phyloP scores from a whole-genome alignment of 1,284 basidiomycete species.

The Puccinia horiana region DNA sequence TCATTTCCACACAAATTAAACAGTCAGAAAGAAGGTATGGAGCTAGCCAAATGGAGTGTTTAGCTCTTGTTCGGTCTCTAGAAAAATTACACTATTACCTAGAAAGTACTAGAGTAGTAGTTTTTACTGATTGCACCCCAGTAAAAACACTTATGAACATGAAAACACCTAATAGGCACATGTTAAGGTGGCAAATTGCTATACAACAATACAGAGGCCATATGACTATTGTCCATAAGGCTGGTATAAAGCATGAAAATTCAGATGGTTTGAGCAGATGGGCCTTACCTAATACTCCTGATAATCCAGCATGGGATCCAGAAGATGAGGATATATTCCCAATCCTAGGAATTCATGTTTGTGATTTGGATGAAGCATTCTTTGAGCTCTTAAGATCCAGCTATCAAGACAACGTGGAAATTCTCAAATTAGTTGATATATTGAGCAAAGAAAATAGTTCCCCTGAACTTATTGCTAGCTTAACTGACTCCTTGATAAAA shows the following conservation, averaged over 20 bases:
- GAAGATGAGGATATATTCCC: too few species aligned
- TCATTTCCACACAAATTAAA: background rate
- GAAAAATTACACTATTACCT: conserved; percentile 23
- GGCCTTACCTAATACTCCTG: background rate
- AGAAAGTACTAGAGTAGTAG: background rate
- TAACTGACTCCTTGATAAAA: background rate
- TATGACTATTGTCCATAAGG: background rate
- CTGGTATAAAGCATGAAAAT: too few species aligned
- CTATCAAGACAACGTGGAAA: background rate
- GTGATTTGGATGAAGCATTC: too few species aligned
- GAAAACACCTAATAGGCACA: conserved; percentile 9
- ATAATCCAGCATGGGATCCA: background rate
- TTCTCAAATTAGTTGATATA: background rate
- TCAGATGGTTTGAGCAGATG: too few species aligned
- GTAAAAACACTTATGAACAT: background rate
- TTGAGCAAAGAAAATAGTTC: background rate
- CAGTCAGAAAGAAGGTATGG: too few species aligned
- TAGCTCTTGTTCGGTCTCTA: background rate
- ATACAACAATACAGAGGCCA: conserved; percentile 1
- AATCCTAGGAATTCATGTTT: too few species aligned
- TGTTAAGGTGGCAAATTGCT: conserved; percentile 14
- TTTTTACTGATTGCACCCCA: background rate
- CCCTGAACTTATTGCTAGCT: background rate
- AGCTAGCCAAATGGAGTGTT: conserved; percentile 3
- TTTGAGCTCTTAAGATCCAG: too few species aligned